Conservation (phyloP, 495 filamentous ascomycete species). For the Collariella sp. region DNA sequence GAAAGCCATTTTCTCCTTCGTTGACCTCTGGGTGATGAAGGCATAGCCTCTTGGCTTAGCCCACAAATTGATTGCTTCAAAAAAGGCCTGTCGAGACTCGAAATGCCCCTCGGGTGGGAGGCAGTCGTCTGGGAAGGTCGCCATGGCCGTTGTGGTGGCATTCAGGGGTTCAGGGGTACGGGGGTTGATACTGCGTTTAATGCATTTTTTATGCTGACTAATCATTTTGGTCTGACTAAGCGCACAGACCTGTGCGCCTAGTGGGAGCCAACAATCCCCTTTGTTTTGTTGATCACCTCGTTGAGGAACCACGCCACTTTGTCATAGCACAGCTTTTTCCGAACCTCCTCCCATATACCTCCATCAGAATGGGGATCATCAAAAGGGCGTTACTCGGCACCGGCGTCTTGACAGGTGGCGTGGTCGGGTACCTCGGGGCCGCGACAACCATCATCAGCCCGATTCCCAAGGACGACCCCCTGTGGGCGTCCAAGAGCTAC, state of each 20-base stretch:
- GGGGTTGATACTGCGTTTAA: too few species aligned
- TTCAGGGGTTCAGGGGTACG: too few species aligned
- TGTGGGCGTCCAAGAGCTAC: conserved; percentile 50
- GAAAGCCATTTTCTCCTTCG: background rate
- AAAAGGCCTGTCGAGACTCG: background rate
- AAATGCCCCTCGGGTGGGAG: background rate
- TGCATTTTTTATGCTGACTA: too few species aligned
- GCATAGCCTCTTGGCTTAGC: background rate
- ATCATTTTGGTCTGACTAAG: too few species aligned
- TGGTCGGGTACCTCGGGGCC: conserved; percentile 31
- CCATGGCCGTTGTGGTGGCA: too few species aligned
- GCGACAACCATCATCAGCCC: conserved; percentile 34
- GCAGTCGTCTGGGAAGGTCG: background rate
- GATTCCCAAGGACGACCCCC: conserved; percentile 49
- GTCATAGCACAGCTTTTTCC: too few species aligned
- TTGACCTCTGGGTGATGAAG: background rate
- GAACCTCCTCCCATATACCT: too few species aligned
- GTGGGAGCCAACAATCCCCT: too few species aligned
- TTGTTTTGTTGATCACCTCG: too few species aligned
- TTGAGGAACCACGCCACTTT: too few species aligned
- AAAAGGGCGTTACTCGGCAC: conserved; percentile 36
- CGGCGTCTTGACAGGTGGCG: conserved; percentile 29
- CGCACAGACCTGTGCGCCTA: too few species aligned
- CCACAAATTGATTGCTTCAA: background rate
- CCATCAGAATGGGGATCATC: conserved; percentile 43